These are phyloP conservation scores for Trichoderma simmonsii DNA, from an alignment of 2,329 filamentous ascomycete genomes.

Conservation along the genomic window DNA sequence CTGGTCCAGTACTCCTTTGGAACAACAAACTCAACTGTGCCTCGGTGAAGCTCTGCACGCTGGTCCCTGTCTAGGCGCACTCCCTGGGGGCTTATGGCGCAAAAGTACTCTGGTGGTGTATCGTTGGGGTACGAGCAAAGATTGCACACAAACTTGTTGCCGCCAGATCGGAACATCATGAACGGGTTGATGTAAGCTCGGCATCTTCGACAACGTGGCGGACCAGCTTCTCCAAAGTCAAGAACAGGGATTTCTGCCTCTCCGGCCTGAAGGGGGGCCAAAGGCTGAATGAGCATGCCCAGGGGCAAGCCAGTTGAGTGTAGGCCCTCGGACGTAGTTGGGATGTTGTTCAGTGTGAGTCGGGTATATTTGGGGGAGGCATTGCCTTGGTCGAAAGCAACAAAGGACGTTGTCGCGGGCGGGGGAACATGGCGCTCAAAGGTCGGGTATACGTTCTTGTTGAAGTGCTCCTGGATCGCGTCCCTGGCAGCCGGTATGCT, in stretches of 20 bases:
- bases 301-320: conserved; percentile 78
- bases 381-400: conserved; percentile 95
- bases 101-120: conserved; percentile 87
- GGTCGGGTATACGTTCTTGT: conserved; percentile 86
- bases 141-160: conserved; percentile 97
- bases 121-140: conserved; percentile 98
- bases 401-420: conserved; percentile 81
- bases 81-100: conserved; percentile 82
- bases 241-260: conserved; percentile 86
- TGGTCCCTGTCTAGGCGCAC: conserved; percentile 84
- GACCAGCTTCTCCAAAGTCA: conserved; percentile 89
- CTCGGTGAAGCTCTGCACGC: conserved; percentile 82
- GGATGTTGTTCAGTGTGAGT: conserved; percentile 90
- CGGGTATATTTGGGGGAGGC: conserved; percentile 91
- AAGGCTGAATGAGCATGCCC: conserved; percentile 82
- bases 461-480: conserved; percentile 75
- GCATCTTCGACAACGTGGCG: conserved; percentile 88
- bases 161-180: conserved; percentile 92
- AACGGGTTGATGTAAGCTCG: conserved; percentile 98
- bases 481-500: conserved; percentile 87
- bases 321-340: conserved; percentile 75
- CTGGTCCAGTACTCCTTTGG: conserved; percentile 99
- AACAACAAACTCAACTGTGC: conserved; percentile 93
- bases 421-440: conserved; percentile 93
- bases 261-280: conserved; percentile 78